Evolutionary conservation across 2,329 filamentous ascomycete species (phyloP), one percentile per base, ranked within the genome.

Genomic region (Gyromitra esculenta): DNA sequence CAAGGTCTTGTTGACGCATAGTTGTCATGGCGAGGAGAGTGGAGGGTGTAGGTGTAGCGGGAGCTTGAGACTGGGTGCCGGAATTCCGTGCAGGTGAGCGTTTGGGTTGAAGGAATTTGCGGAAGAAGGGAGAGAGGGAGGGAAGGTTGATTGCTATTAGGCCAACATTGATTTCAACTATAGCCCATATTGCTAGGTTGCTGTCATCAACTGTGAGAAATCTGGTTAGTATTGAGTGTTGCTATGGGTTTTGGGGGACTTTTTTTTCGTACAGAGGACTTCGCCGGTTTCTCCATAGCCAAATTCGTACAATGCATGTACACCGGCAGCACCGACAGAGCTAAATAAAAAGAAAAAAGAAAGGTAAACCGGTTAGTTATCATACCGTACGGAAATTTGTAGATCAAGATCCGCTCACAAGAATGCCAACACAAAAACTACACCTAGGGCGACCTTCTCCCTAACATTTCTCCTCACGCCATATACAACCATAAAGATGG

Each of bases 111-210:
- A 75, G 72, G 45, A 68, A 56, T 13, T 7, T 64, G 7, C 13
- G 56, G 57, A 75, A 25, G 18, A 75, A n/a, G 21, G 72, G 64
- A 6, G 72, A 70, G 21, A 75, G 65, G 15, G 64, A 11, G 13
- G 72, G 65, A 18, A 75, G 72, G 15, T 69, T 70, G 11, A 50
- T 56, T 35, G 72, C 64, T 35, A 75, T 70, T 11, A 75, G 39
- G 5, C 72, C 72, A 39, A 69, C 9, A 31, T 70, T 75, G 21
- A 75, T 75, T 35, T 75, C 72, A 9, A 70, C 64, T 60, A 75
- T 59, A 13, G 65, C 65, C 72, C 57, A 75, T 50, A 75, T 70
- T 39, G 50, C n/a, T 5, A 64, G 39, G 57, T 57, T 63, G 11
- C 48, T 56, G 5, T 37, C 18, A 18, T 75, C 65, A 45, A 52